Evolutionary conservation across 2,329 filamentous ascomycete species (phyloP).

Genomic region (Falciphora oryzae): DNA sequence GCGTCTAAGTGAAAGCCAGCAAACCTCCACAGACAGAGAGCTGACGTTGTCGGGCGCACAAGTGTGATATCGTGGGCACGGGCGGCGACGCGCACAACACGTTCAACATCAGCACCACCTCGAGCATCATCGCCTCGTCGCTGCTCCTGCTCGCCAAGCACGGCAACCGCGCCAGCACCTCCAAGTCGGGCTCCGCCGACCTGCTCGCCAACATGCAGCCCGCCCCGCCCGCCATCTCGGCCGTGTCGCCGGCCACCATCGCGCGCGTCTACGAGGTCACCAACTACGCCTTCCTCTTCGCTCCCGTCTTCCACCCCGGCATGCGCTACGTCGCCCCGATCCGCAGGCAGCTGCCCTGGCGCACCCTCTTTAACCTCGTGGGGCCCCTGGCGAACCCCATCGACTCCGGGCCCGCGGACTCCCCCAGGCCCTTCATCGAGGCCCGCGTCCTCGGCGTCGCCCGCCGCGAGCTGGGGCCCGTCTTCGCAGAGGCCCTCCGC

Average conservation of each 20-base stretch:
- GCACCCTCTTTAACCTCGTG: conserved; percentile 96
- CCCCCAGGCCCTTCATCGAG: conserved; percentile 54
- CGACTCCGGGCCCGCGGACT: conserved; percentile 36
- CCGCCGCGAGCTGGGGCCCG: conserved; percentile 75
- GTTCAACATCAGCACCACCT: conserved; percentile 95
- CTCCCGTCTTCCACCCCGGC: conserved; percentile 91
- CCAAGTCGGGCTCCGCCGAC: conserved; percentile 91
- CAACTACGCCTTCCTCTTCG: conserved; percentile 95
- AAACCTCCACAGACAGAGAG: too few species aligned
- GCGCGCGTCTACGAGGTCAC: conserved; percentile 66
- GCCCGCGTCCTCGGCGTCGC: conserved; percentile 92
- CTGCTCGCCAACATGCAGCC: conserved; percentile 72
- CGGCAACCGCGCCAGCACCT: conserved; percentile 92
- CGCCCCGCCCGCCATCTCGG: conserved; percentile 64
- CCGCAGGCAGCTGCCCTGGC: conserved; percentile 81
- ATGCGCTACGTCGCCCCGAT: conserved; percentile 86
- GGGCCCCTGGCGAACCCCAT: conserved; percentile 90
- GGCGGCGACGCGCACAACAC: conserved; percentile 96
- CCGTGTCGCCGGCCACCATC: conserved; percentile 67
- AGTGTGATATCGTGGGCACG: conserved; percentile 93
- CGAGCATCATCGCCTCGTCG: conserved; percentile 84
- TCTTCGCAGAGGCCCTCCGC: conserved; percentile 80
- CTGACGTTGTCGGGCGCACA: background rate
- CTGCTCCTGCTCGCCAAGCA: conserved; percentile 87
- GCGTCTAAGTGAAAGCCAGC: background rate